Conservation (phyloP, 352 stramenopile species). For the Pythium graminicola region DNA sequence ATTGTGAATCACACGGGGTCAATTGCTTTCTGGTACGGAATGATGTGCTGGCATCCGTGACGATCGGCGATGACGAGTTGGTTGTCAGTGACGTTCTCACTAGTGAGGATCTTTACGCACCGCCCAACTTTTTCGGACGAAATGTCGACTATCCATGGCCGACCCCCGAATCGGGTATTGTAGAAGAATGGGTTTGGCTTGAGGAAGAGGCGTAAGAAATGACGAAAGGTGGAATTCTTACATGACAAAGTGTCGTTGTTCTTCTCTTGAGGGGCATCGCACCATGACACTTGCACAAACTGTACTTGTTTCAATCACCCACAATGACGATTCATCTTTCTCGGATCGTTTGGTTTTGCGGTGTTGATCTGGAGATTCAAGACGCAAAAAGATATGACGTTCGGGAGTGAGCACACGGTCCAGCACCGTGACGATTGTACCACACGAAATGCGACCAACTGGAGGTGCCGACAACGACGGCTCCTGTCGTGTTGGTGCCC, state of each 20-base stretch:
- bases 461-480: conserved; percentile 51
- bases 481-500: conserved; percentile 47
- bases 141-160: conserved; percentile 44
- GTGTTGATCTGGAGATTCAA: conserved; percentile 4
- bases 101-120: conserved; percentile 31
- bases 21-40: conserved; percentile 67
- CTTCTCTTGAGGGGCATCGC: conserved; percentile 1
- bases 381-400: conserved; percentile 54
- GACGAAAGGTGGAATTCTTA: background rate
- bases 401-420: conserved; percentile 57
- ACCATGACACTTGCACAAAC: conserved; percentile 74
- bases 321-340: conserved; percentile 19
- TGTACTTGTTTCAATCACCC: conserved; percentile 74
- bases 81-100: conserved; percentile 32
- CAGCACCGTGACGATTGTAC: conserved; percentile 38
- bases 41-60: conserved; percentile 29
- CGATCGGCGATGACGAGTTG: background rate
- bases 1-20: conserved; percentile 70
- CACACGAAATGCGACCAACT: conserved; percentile 53
- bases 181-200: conserved; percentile 46
- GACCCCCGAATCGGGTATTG: conserved; percentile 20
- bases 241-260: background rate
- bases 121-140: conserved; percentile 65
- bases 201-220: too few species aligned
- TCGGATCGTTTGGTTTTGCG: background rate